Evolutionary conservation across 768 basidiomycete species (phyloP), one percentile per base, ranked within the genome.

Genomic region (Rhodotorula kratochvilovae): DNA sequence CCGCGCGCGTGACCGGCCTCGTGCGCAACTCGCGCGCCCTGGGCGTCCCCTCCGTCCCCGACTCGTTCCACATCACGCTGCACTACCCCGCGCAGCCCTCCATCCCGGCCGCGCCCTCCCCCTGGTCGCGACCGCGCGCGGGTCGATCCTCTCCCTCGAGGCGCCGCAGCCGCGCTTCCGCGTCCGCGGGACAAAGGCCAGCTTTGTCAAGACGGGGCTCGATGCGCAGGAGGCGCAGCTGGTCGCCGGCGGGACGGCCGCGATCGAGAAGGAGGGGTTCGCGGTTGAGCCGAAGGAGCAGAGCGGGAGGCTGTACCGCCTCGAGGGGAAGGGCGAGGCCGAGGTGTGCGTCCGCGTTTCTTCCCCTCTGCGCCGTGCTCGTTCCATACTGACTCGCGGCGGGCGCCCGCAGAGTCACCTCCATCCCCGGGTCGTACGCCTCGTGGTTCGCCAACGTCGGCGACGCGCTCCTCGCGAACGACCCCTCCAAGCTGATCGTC

Each of bases 141-240:
- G 86, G 10, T 86, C 88, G 66, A 86, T 86, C 68, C 83, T 92
- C 42, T 90, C 90, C 11, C 87, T 86, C 33, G 82, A 85, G 36
- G 82, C 84, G 10, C 83, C 82, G 3, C 92, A 92, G 79, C 80
- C 88, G 33, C 87, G 91, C 31, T 95, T 86, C 79, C 77, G 85
- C 53, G 84, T 91, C 70, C 87, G 88, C 63, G 67, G 72, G 3
- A 74, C 73, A 8, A 3, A 53, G 82, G 84, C 68, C 5, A 16
- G 42, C 5, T 74, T 39, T 29, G 29, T 68, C 59, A 93, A 95
- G 80, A 85, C 84, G 76, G 90, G 90, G 11, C 79, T 90, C 31
- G 91, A 92, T 79, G 81, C 86, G 5, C 91, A 93, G 78, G 91
- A 92, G 80, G 86, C 87, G 62, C 87, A 90, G 73, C 84, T 91